phyloP scores from a whole-genome alignment of 352 stramenopile genomes.

The Globisporangium perplexum region DNA sequence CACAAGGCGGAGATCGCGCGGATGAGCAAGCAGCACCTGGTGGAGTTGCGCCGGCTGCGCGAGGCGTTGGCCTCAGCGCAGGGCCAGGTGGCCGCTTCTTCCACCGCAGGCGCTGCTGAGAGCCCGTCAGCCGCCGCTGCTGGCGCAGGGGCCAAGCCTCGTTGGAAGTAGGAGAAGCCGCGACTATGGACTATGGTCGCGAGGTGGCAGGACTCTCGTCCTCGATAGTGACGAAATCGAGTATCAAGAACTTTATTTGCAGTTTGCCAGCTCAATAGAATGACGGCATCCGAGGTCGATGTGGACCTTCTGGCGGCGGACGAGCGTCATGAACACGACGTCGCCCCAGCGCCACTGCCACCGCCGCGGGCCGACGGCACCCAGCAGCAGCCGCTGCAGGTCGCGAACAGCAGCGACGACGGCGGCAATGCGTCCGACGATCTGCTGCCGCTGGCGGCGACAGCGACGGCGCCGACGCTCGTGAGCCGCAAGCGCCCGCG shows the following conservation, averaged over 20 bases:
- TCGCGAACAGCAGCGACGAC: neutral
- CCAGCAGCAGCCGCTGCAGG: neutral
- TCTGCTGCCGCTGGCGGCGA: neutral
- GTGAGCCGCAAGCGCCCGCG: neutral
- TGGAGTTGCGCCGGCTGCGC: neutral
- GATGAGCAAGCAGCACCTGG: slow-evolving; percentile 4
- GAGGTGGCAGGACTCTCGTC: too few relatives aligned
- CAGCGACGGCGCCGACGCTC: too few relatives aligned
- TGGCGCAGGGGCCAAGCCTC: too few relatives aligned
- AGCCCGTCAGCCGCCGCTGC: too few relatives aligned
- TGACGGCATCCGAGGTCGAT: neutral
- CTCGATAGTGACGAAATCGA: neutral
- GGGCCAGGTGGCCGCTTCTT: neutral
- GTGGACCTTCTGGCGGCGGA: neutral
- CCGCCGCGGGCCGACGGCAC: neutral
- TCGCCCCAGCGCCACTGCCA: neutral
- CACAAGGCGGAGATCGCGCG: neutral
- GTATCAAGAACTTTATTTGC: neutral
- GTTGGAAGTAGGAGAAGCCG: too few relatives aligned
- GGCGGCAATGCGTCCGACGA: neutral
- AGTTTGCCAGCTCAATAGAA: neutral
- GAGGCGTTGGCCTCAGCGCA: neutral
- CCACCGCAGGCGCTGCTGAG: too few relatives aligned
- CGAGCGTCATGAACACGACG: neutral
- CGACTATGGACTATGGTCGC: too few relatives aligned